Evolutionary conservation across 2,329 filamentous ascomycete genomes (phyloP), one percentile per base, ranked within the genome.

Genomic region (Colletotrichum navitas): DNA sequence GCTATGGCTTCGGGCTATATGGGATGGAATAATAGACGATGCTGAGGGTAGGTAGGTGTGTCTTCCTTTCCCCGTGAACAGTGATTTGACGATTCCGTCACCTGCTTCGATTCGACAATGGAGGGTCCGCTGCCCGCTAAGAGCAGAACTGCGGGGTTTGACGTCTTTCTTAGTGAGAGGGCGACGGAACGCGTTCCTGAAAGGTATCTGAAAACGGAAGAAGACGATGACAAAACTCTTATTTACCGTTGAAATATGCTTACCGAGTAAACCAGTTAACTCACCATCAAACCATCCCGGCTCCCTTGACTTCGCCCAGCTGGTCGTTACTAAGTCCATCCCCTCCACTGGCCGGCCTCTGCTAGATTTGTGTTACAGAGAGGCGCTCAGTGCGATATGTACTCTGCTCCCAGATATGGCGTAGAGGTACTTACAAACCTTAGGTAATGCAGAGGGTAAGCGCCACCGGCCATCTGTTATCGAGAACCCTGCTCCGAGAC

Each of bases 401-500:
- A 47, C 45, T 47, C 24, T 47, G 21, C 5, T 8, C 34, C 32
- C 32, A 32, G 21, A 24, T 21, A 26, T n/a, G 32, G 12, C 32
- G 16, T 12, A 26, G 34, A 39, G 34, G 39, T 51, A 51, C 47
- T 4, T 51, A 26, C 45, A 4, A 3, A n/a, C 45, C 21, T 47
- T 47, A 12, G 45, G 45, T 24, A 47, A 47, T 36, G 29, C 3
- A n/a, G 16, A n/a, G n/a, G n/a, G n/a, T n/a, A n/a, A n/a, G n/a
- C n/a, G n/a, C 16, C 52, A 55, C 52, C 32, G 54, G 45, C 29
- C 26, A 65, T 2, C 8, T 21, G 24, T 18, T 60, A 66, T 66
- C 67, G 36, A 6, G 26, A 45, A 39, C 32, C 58, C 68, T 47
- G 59, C n/a, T 71, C 51, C 47, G n/a, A 26, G 4, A 43, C 11